These are phyloP conservation scores for Coemansia sp. DNA, from an alignment of 192 early-diverging fungal genomes.

Conservation along the genomic window DNA sequence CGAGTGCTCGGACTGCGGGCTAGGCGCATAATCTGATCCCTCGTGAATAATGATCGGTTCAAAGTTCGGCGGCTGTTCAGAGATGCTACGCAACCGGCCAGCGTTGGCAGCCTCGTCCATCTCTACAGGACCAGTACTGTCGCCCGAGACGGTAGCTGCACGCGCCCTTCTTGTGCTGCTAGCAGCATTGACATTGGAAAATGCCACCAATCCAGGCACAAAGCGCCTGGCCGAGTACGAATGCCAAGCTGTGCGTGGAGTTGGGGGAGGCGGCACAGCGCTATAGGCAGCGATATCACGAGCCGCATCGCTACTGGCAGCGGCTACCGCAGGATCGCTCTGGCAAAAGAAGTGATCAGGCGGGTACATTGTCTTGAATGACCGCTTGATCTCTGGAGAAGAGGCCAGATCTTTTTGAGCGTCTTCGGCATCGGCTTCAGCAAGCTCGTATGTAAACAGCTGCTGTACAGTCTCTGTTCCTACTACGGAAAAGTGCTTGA, in stretches of 20 bases:
- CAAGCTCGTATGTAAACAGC: constrained; percentile 26
- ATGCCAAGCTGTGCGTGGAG: constrained; percentile 19
- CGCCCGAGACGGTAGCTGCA: constrained; percentile 5
- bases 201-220: constrained; percentile 45
- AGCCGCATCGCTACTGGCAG: constrained; percentile 15
- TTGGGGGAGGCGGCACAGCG: constrained; percentile 3
- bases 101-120: neutral
- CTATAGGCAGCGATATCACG: constrained; percentile 1
- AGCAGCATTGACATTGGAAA: constrained; percentile 10
- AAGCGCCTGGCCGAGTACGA: constrained; percentile 22
- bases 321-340: constrained; percentile 17
- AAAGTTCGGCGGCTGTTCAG: constrained; percentile 13
- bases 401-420: neutral
- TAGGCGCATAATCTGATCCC: constrained; percentile 14
- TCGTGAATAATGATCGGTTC: constrained; percentile 10
- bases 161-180: neutral
- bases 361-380: constrained; percentile 34
- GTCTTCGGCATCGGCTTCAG: neutral
- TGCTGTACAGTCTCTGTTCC: constrained; percentile 42
- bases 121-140: neutral
- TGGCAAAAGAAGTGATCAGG: constrained; percentile 27
- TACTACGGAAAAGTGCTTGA: constrained; percentile 26
- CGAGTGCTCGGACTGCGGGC: constrained; percentile 16
- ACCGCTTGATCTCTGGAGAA: constrained; percentile 14
- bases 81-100: constrained; percentile 24